These are phyloP conservation scores for Spergularia azorica DNA, from an alignment of 179 eudicot genomes.

Conservation along the genomic window DNA sequence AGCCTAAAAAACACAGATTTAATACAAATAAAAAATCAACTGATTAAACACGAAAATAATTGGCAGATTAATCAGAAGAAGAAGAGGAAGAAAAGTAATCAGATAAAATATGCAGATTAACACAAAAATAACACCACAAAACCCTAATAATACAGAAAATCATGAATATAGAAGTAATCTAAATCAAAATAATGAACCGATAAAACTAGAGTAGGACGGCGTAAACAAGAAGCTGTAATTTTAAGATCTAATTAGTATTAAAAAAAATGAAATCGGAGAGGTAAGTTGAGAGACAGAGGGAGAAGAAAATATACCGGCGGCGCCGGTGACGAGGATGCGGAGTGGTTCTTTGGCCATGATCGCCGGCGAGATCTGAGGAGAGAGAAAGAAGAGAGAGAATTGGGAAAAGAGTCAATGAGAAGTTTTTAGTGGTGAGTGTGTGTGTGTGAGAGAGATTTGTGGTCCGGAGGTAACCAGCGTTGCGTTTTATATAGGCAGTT, in stretches of 20 bases:
- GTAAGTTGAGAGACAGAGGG: too few relatives aligned
- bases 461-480: neutral
- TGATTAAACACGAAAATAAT: too few relatives aligned
- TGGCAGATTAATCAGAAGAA: too few relatives aligned
- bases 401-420: too few relatives aligned
- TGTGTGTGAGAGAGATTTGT: neutral
- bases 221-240: too few relatives aligned
- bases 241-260: neutral
- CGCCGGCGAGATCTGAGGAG: slow-evolving; percentile 20
- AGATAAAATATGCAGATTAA: slow-evolving; percentile 8
- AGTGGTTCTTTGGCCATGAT: slow-evolving; percentile 70
- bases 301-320: slow-evolving; percentile 53
- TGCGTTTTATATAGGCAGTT: too few relatives aligned
- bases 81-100: neutral
- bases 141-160: neutral
- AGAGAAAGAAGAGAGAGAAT: slow-evolving; percentile 3
- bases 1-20: too few relatives aligned
- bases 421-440: slow-evolving; percentile 3
- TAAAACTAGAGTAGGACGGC: neutral
- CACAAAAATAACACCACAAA: neutral
- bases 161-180: too few relatives aligned
- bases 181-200: too few relatives aligned
- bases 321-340: slow-evolving; percentile 83
- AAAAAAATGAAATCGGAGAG: neutral
- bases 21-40: too few relatives aligned